Evolutionary conservation across 192 early-diverging fungal species (phyloP).

Genomic region (Backusella parvicylindrica): DNA sequence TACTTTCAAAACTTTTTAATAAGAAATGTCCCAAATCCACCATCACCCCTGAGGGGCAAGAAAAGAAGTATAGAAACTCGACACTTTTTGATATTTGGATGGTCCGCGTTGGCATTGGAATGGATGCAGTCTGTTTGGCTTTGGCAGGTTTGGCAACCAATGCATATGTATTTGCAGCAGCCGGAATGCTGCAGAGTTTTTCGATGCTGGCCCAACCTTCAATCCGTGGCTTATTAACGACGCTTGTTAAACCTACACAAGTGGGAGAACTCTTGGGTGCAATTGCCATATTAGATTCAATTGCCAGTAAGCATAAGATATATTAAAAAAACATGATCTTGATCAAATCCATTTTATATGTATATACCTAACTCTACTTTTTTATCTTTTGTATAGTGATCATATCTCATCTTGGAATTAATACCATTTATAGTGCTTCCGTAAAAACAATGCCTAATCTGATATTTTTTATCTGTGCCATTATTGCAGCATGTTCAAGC

Average conservation of each 20-base stretch:
- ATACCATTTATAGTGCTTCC: slow-evolving; percentile 40
- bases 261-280: slow-evolving; percentile 50
- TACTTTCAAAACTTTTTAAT: slow-evolving; percentile 30
- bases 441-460: slow-evolving; percentile 38
- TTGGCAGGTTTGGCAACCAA: slow-evolving; percentile 32
- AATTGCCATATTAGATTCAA: slow-evolving; percentile 43
- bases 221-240: slow-evolving; percentile 39
- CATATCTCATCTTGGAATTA: slow-evolving; percentile 39
- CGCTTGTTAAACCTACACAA: slow-evolving; percentile 40
- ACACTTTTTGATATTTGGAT: slow-evolving; percentile 46
- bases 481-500: slow-evolving; percentile 19
- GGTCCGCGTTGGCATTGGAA: slow-evolving; percentile 37
- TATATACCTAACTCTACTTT: neutral
- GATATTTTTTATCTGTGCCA: slow-evolving; percentile 40
- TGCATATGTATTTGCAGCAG: slow-evolving; percentile 11
- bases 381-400: slow-evolving; percentile 20
- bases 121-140: slow-evolving; percentile 33
- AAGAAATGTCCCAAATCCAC: neutral
- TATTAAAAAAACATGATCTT: neutral
- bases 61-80: neutral
- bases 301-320: slow-evolving; percentile 24
- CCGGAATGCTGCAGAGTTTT: slow-evolving; percentile 29
- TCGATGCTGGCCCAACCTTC: slow-evolving; percentile 36
- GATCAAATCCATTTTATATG: neutral
- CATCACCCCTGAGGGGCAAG: neutral